Evolutionary conservation across 495 filamentous ascomycete species (phyloP).

Genomic region (Astrocystis sublimbata): DNA sequence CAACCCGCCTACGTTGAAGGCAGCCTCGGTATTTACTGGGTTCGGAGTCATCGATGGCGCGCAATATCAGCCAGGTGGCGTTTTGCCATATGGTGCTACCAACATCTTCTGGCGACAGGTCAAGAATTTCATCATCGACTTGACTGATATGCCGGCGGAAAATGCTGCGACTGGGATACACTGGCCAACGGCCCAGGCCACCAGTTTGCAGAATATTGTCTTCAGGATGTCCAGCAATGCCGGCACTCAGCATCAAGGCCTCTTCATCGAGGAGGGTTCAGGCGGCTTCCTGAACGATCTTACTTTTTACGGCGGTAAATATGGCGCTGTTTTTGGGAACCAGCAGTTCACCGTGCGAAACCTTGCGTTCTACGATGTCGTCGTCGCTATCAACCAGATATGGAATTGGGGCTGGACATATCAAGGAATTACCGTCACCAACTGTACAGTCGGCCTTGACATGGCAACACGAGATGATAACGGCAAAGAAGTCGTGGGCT

Average conservation of each 20-base stretch:
- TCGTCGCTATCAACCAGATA: constrained; percentile 52
- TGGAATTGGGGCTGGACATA: constrained; percentile 65
- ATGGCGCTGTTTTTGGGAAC: constrained; percentile 67
- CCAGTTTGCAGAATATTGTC: constrained; percentile 71
- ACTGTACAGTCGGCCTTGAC: constrained; percentile 66
- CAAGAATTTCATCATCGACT: constrained; percentile 71
- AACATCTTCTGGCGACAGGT: constrained; percentile 79
- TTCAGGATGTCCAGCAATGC: constrained; percentile 61
- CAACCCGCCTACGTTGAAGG: constrained; percentile 63
- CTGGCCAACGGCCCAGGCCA: constrained; percentile 76
- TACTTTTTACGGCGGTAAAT: constrained; percentile 65
- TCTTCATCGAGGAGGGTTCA: constrained; percentile 75
- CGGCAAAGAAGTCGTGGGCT: constrained; percentile 62
- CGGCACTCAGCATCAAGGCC: constrained; percentile 66
- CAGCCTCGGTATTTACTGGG: constrained; percentile 58
- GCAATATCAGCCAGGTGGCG: constrained; percentile 34
- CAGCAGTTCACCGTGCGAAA: constrained; percentile 84
- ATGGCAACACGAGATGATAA: constrained; percentile 46
- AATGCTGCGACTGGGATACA: constrained; percentile 67
- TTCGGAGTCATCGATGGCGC: constrained; percentile 66
- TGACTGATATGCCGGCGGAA: constrained; percentile 56
- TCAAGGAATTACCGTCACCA: constrained; percentile 64
- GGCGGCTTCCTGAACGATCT: constrained; percentile 76
- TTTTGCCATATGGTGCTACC: constrained; percentile 48
- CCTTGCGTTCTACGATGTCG: constrained; percentile 59